These are phyloP conservation scores for Cladosporium cucumerinum DNA, from an alignment of 2,329 filamentous ascomycete genomes.

Conservation along the genomic window DNA sequence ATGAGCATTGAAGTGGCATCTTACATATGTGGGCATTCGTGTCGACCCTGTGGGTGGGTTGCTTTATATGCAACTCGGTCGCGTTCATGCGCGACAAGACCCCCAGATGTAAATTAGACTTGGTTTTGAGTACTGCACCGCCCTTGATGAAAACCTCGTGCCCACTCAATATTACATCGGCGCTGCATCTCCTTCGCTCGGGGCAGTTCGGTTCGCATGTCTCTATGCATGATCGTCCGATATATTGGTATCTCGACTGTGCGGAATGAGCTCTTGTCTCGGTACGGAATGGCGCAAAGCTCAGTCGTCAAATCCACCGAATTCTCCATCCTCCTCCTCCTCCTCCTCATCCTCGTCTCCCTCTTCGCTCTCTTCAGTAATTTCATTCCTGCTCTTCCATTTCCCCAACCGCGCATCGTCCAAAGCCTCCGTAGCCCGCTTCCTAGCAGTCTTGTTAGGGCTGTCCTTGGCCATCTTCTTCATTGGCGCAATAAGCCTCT, in stretches of 20 bases:
- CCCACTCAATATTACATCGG: not conserved
- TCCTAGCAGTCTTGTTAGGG: conserved; percentile 68
- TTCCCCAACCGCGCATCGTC: conserved; percentile 70
- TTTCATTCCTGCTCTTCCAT: conserved; percentile 47
- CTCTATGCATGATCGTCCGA: not conserved
- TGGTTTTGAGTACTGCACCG: not conserved
- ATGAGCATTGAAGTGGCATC: not conserved
- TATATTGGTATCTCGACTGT: not conserved
- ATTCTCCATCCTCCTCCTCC: conserved; percentile 32
- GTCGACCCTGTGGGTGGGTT: not conserved
- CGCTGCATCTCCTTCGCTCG: not conserved
- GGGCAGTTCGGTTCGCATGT: not conserved
- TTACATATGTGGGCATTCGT: not conserved
- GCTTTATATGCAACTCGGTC: not conserved
- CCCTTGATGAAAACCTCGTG: not conserved
- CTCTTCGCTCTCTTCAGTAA: conserved; percentile 39
- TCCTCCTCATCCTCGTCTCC: conserved; percentile 37
- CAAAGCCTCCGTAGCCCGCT: conserved; percentile 66
- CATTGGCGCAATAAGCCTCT: conserved; percentile 54
- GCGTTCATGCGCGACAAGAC: not conserved
- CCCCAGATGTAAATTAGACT: not conserved
- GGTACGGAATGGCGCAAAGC: not conserved
- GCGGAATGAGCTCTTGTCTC: not conserved
- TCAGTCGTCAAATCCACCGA: conserved; percentile 63
- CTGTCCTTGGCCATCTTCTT: conserved; percentile 55